phyloP scores from a whole-genome alignment of 169 alveolate species.

The Babesia divergens region DNA sequence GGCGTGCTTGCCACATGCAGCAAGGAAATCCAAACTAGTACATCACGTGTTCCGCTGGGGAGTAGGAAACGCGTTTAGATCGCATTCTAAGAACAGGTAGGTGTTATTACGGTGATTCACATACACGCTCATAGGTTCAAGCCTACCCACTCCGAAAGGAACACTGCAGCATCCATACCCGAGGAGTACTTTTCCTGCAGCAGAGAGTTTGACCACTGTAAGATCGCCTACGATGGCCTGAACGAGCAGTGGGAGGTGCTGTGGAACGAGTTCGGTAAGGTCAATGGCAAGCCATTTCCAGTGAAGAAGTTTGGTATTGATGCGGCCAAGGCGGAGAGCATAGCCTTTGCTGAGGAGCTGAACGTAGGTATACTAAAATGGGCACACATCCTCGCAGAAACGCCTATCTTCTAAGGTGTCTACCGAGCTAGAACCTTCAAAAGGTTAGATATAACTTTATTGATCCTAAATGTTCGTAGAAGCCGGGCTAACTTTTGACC shows the following conservation, averaged over 20 bases:
- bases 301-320: constrained; percentile 73
- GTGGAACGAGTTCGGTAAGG: constrained; percentile 71
- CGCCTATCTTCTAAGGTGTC: not conserved
- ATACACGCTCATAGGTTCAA: constrained; percentile 36
- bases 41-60: constrained; percentile 78
- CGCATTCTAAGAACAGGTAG: constrained; percentile 73
- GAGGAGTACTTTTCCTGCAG: constrained; percentile 64
- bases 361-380: constrained; percentile 35
- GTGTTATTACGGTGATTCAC: not conserved
- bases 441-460: not conserved
- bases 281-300: constrained; percentile 78
- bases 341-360: constrained; percentile 64
- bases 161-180: constrained; percentile 64
- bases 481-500: constrained; percentile 36
- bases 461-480: not conserved
- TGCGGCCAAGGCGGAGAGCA: constrained; percentile 68
- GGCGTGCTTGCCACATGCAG: too few species aligned
- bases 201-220: constrained; percentile 53
- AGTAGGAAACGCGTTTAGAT: constrained; percentile 71
- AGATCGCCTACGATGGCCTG: constrained; percentile 64
- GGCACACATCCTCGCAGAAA: not conserved
- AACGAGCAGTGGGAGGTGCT: constrained; percentile 82
- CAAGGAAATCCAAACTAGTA: constrained; percentile 16
- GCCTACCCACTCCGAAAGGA: constrained; percentile 66
- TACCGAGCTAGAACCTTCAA: not conserved